Base-by-base conservation (phyloP, 805 yeast species). In the Myxozyma melibiosi region DNA sequence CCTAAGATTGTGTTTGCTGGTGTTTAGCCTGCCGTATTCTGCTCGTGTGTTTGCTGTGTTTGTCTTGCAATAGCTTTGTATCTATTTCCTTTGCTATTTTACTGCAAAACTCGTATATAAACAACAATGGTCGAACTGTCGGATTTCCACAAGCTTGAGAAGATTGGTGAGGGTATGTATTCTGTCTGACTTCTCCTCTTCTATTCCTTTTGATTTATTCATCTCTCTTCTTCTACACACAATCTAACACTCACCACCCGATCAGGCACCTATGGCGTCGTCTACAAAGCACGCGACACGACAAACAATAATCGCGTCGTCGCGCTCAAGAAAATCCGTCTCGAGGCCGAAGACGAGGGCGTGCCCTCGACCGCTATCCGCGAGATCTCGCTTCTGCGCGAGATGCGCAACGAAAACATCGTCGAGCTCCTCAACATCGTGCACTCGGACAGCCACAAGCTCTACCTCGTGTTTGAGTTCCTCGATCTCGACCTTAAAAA, bases 341-440 rank as follows among this genome's bases (percentile, higher is more conserved):
- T 94, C 51, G 99, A 94, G 71, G 89, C 96, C 20, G 99, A 94
- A 72, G 96, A 90, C 72, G 99, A 94, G 72, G 99, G 99, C 18
- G 97, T 95, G 22, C 99, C 99, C 1, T 90, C 97, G 1, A 94
- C 99, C 0, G 98, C 99, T 4, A 94, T 94, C 57, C 80, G 99
- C 67, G 99, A 94, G 71, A 94, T 94, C 66, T 92, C 98, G 1
- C 78, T 94, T 44, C 80, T 94, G 73, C 92, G 94, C 71, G 99
- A 94, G 71, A 80, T 94, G 80, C 83, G 89, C 63, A 96, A 94
- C 74, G 96, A 90, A 60, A 90, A 92, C 73, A 91, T 92, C 51
- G 97, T 94, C 24, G 79, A 96, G 43, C 78, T 94, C 41, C 89
- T 85, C 72, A 97, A 94, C 73, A 94, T 94, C 63, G 95, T 94